Evolutionary conservation across 148 eudicot species (phyloP).

Genomic region (Rhododendron kiyosumense): DNA sequence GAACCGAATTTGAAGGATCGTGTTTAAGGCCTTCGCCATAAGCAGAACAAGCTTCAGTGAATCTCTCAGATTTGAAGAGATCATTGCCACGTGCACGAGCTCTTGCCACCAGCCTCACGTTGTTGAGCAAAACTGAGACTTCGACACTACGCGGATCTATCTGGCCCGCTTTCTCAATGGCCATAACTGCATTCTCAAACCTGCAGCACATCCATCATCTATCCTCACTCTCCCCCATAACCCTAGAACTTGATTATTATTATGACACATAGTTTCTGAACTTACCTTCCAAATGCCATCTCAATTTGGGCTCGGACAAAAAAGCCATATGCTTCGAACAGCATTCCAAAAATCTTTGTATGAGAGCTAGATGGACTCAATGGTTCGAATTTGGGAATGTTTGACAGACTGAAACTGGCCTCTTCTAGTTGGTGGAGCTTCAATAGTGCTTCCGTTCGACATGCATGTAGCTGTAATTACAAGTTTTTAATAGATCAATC

Average conservation of each 20-base stretch:
- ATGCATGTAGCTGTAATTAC: constrained; percentile 55
- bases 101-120: constrained; percentile 58
- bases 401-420: constrained; percentile 43
- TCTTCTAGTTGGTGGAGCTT: constrained; percentile 77
- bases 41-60: constrained; percentile 84
- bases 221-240: constrained; percentile 25
- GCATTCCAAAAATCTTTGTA: constrained; percentile 77
- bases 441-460: constrained; percentile 77
- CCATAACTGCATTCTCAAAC: constrained; percentile 71
- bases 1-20: constrained; percentile 76
- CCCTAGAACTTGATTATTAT: constrained; percentile 15
- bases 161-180: constrained; percentile 59
- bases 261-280: constrained; percentile 15
- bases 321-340: constrained; percentile 65
- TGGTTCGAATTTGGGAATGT: constrained; percentile 41
- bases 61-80: constrained; percentile 74
- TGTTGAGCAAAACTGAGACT: constrained; percentile 46
- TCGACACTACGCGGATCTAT: constrained; percentile 61
- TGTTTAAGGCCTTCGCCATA: constrained; percentile 82
- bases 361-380: constrained; percentile 38
- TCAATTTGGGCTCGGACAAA: constrained; percentile 78
- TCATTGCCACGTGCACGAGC: constrained; percentile 91
- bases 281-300: constrained; percentile 90
- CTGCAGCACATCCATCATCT: constrained; percentile 61
- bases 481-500: constrained; percentile 12